A percentile compares a stretch with the other conserved stretches of the same genome.
Conservation (phyloP, 106 monocot genomes). For the Dendrobium catenatum region DNA sequence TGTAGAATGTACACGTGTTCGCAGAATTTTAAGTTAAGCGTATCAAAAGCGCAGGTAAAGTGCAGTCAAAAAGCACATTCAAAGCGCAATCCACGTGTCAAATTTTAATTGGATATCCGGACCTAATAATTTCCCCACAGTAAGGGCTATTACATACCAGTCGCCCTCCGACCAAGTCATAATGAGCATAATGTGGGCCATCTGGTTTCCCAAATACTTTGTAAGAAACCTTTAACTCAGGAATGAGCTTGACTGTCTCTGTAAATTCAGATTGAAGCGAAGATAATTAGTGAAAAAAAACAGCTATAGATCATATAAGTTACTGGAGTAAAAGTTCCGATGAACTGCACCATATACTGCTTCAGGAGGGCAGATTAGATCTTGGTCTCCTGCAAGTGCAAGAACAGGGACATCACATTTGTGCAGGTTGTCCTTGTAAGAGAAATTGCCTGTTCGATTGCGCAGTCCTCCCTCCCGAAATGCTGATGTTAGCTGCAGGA, state of each 20-base stretch:
- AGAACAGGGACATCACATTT: constrained; percentile 66
- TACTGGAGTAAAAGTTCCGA: neutral
- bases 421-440: constrained; percentile 65
- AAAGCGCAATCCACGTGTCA: too few species aligned
- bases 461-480: constrained; percentile 70
- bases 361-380: constrained; percentile 92
- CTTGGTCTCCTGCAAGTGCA: constrained; percentile 82
- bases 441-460: constrained; percentile 55
- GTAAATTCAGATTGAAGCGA: constrained; percentile 10
- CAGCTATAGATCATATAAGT: neutral
- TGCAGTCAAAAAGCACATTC: too few species aligned
- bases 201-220: constrained; percentile 65
- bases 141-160: constrained; percentile 36
- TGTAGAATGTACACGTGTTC: too few species aligned
- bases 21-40: too few species aligned
- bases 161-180: constrained; percentile 84
- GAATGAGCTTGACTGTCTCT: constrained; percentile 87
- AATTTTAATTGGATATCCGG: too few species aligned
- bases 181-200: constrained; percentile 95
- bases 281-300: neutral
- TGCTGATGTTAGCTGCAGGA: constrained; percentile 82
- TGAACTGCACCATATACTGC: constrained; percentile 69
- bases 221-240: constrained; percentile 47
- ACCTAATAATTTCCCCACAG: too few species aligned
- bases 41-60: too few species aligned